Base-by-base conservation (phyloP, 129 eudicot species). In the Flaveria sonorensis region DNA sequence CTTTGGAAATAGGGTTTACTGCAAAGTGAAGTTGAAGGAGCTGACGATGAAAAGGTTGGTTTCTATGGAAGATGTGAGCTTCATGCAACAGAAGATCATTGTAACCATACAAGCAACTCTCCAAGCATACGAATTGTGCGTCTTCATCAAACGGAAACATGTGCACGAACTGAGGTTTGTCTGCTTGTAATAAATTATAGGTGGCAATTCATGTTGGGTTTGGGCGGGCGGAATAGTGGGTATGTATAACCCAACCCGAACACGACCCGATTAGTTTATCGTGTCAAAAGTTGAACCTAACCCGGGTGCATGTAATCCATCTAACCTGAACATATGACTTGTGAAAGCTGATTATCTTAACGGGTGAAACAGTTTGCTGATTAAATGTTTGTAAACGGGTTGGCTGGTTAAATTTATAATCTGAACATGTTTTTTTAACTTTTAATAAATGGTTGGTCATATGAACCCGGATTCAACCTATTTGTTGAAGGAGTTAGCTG, bases 101-200 rank as follows among this genome's bases (percentile, higher is more conserved):
- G 53, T 43, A 26, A 11, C 28, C n/a, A 72, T 72, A 73, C 19
- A 11, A 68, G 61, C 63, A 75, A 51, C 77, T 74, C 81, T 64
- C 53, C 15, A 21, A 66, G 71, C 76, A 74, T 19, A 57, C 79
- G 67, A 67, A 68, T 53, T 57, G 75, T 19, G 12, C 40, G 13
- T 63, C 60, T 7, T 56, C 76, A 53, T 78, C 83, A 81, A 60
- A 80, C 68, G 15, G 87, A 82, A 64, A 88, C 87, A 18, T 91
- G 94, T 83, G 92, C 92, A 45, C 85, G 94, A 77, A 88, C 90
- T 11, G 90, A 91, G 90, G 97, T 91, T 48, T 66, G 81, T 50
- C 42, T 48, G 61, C 43, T 7, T 28, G 1, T 63, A 63, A 30
- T 28, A 63, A 63, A 6, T 28, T 63, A 14, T 15, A 30, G 10